Evolutionary conservation across 805 yeast species (phyloP), one percentile per base, ranked within the genome.

Genomic region (Metschnikowia vanudenii): DNA sequence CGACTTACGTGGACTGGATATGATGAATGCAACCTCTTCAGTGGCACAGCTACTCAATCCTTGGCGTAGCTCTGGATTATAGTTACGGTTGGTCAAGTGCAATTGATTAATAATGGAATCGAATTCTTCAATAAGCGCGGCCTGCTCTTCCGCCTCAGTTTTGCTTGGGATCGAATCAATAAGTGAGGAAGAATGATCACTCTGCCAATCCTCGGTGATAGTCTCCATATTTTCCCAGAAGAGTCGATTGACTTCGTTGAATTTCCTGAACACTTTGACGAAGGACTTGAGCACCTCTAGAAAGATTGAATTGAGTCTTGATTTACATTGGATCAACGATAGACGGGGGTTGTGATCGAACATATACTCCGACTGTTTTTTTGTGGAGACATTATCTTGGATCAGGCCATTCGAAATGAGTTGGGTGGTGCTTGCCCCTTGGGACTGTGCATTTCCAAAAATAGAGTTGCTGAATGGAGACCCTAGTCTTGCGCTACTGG

Each of bases 231-330:
- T 52, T n/a, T 66, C 70, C 44, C 63, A 46, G 39, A 63, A 65
- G 4, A 49, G 38, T 4, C 64, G 44, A 38, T 59, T 63, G 26
- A 56, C 52, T 5, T 58, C 58, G 40, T 63, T 68, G 34, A 73
- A 60, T 39, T 60, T 64, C 44, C 59, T 61, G 52, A 68, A 70
- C 0, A 60, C 43, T 14, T 47, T 50, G 4, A 69, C 59, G 46
- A 71, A 72, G 0, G 55, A 49, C 45, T 65, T 66, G 16, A 71
- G 58, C 1, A 62, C 66, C 18, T 67, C 70, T 3, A 72, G 56
- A 37, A 73, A 71, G 5, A 70, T 61, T 17, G 55, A 32, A 47
- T 73, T 71, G 37, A 73, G 61, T 34, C 60, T 60, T 28, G 57
- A 55, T 42, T 64, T 69, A 31, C 55, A 45, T 47, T 65, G 65